Percentiles rank a stretch among this genome's conserved stretches.
Evolutionary conservation across 768 basidiomycete genomes (phyloP).

Genomic region (Pleurotus giganteus): DNA sequence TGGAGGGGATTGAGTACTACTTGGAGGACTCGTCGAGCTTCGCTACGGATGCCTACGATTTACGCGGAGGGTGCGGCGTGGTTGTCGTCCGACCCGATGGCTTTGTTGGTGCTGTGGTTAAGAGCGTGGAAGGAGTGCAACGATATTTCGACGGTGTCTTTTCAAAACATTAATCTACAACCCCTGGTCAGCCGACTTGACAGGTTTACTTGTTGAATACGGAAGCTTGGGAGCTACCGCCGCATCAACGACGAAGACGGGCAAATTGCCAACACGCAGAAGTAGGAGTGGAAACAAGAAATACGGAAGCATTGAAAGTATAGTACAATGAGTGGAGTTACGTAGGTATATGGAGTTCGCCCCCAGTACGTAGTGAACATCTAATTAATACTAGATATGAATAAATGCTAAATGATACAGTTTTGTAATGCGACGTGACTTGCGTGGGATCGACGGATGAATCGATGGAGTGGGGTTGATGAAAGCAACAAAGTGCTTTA

Average conservation of each 20-base stretch:
- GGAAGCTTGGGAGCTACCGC: too few species aligned
- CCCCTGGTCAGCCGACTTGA: too few species aligned
- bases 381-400: neutral
- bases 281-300: too few species aligned
- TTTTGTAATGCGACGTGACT: neutral
- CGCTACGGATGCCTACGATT: constrained; percentile 38
- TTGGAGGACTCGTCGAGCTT: constrained; percentile 35
- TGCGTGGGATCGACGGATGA: neutral
- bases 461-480: neutral
- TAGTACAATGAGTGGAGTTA: neutral
- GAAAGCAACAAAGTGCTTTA: neutral
- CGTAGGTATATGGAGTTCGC: neutral
- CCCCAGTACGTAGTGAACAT: neutral
- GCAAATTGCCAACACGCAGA: too few species aligned
- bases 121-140: neutral
- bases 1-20: constrained; percentile 18
- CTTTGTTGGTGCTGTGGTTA: constrained; percentile 7
- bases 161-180: neutral
- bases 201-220: too few species aligned
- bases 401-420: constrained; percentile 9
- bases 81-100: constrained; percentile 6
- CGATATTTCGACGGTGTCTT: constrained; percentile 5
- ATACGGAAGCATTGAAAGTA: too few species aligned
- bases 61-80: constrained; percentile 23
- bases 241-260: too few species aligned